These are phyloP conservation scores for Schwanniomyces polymorphus DNA, from an alignment of 805 yeast species.

Conservation along the genomic window DNA sequence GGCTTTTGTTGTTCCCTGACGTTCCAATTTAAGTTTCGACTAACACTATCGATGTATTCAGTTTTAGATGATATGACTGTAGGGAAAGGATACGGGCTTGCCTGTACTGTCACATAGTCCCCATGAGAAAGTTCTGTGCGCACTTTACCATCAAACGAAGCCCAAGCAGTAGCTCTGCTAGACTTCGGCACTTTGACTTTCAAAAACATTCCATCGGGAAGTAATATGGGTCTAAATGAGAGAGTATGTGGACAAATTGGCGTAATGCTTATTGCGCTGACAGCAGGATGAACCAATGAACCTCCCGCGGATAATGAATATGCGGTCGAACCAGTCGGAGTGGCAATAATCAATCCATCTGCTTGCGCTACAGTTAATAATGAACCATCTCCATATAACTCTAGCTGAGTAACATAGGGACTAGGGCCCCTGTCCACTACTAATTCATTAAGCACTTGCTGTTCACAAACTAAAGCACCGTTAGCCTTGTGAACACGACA, in stretches of 20 bases:
- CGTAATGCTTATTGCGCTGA: conserved; percentile 87
- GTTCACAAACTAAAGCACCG: conserved; percentile 58
- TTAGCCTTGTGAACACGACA: conserved; percentile 62
- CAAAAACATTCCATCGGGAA: conserved; percentile 90
- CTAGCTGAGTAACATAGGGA: conserved; percentile 87
- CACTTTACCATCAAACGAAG: conserved; percentile 91
- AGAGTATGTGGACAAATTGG: conserved; percentile 97
- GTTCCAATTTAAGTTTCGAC: conserved; percentile 91
- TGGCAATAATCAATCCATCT: conserved; percentile 88
- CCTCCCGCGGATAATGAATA: conserved; percentile 96
- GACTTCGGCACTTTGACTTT: conserved; percentile 76
- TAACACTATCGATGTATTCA: conserved; percentile 81
- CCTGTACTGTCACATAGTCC: conserved; percentile 80
- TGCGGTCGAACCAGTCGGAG: conserved; percentile 97
- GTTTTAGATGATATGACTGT: conserved; percentile 75
- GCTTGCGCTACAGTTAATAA: conserved; percentile 89
- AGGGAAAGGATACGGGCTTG: conserved; percentile 92
- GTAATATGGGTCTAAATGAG: conserved; percentile 85
- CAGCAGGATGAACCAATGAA: conserved; percentile 90
- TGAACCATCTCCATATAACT: conserved; percentile 84
- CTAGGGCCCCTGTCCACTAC: conserved; percentile 94
- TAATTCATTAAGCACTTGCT: conserved; percentile 85
- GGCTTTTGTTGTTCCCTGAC: conserved; percentile 86
- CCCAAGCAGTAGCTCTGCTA: conserved; percentile 93
- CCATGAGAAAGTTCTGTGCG: conserved; percentile 81